Evolutionary conservation across 768 basidiomycete species (phyloP).

Genomic region (Lactarius hatsudake): DNA sequence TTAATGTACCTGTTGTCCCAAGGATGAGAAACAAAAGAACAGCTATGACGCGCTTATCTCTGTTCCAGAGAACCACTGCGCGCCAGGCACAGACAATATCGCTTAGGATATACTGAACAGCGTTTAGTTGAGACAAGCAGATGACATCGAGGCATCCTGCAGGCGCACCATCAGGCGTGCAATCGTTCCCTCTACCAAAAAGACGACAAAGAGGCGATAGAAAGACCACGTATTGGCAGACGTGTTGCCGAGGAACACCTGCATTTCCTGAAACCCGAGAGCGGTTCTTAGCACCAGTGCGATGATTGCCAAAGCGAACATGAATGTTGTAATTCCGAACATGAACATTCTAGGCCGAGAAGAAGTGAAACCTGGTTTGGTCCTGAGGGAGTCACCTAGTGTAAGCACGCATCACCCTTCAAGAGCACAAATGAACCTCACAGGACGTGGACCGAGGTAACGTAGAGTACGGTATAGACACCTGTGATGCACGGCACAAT

Average conservation of each 20-base stretch:
- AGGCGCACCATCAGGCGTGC: no score
- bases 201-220: no score
- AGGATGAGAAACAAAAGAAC: neutral
- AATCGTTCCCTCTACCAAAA: no score
- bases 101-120: no score
- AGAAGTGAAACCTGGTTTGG: neutral
- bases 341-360: neutral
- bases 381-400: neutral
- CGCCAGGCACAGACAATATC: constrained; percentile 2
- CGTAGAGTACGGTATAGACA: neutral
- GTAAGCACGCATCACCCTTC: neutral
- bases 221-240: no score
- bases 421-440: neutral
- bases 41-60: neutral
- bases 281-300: neutral
- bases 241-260: no score
- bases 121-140: no score
- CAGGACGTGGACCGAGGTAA: neutral
- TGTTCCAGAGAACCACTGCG: constrained; percentile 1
- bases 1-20: neutral
- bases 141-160: no score
- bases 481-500: neutral
- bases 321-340: neutral
- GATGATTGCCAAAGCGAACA: neutral
- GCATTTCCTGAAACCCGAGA: neutral